phyloP scores from a whole-genome alignment of 257 asterid genomes.

The Cordia subcordata region DNA sequence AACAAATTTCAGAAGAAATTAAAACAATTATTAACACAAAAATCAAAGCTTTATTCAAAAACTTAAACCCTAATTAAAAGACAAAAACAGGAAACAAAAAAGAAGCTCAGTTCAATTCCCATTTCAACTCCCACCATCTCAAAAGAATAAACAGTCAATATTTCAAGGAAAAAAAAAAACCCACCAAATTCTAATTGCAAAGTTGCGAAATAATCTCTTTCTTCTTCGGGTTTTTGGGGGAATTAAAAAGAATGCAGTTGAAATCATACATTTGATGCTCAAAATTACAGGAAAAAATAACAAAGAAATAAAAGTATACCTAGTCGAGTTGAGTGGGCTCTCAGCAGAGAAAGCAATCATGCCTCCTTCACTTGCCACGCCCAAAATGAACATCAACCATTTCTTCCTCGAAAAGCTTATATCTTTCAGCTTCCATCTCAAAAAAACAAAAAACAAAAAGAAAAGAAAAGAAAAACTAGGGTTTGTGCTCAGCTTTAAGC shows the following conservation, averaged over 20 bases:
- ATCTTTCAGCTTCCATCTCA: not conserved
- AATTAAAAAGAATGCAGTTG: not conserved
- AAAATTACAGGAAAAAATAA: not conserved
- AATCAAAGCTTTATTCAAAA: no score
- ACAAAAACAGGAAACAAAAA: not conserved
- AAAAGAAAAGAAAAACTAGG: not conserved
- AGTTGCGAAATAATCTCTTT: no score
- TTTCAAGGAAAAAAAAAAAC: no score
- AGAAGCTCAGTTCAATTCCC: no score
- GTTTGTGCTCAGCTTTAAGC: not conserved
- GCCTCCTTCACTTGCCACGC: no score
- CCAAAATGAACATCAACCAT: not conserved
- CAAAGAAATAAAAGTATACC: not conserved
- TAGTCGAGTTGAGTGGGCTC: not conserved
- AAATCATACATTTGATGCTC: not conserved
- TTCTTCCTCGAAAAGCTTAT: not conserved
- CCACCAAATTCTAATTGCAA: not conserved
- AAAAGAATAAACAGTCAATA: no score
- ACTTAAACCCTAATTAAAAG: no score
- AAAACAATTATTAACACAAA: slow-evolving; percentile 1
- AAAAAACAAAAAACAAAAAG: no score
- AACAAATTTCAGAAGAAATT: not conserved
- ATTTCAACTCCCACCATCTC: no score
- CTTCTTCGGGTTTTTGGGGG: no score
- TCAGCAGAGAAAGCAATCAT: no score